A percentile compares a stretch with the other conserved stretches of the same genome.
These are phyloP conservation scores for Elsinoe necatrix DNA, from an alignment of 2,329 filamentous ascomycete species.

Conservation along the genomic window DNA sequence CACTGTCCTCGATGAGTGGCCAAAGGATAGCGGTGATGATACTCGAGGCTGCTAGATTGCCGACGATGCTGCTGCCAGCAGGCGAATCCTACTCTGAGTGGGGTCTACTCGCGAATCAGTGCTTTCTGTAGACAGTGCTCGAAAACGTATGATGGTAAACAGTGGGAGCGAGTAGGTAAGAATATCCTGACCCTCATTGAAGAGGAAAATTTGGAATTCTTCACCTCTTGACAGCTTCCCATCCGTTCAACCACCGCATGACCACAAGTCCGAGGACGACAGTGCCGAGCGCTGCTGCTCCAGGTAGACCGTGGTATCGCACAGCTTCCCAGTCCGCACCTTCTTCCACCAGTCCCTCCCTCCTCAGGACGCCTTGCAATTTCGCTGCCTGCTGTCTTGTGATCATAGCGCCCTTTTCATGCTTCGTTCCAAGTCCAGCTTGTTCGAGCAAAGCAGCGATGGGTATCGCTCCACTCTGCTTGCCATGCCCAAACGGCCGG, in stretches of 20 bases:
- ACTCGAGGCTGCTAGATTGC: not conserved
- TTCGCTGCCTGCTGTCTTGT: slow-evolving; percentile 9
- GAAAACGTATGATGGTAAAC: not conserved
- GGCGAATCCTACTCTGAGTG: not conserved
- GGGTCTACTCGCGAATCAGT: not conserved
- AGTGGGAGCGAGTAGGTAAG: not conserved
- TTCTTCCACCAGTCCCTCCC: slow-evolving; percentile 5
- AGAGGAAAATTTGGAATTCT: not conserved
- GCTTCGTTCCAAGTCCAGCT: not conserved
- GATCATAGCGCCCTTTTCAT: not conserved
- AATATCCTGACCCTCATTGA: not conserved
- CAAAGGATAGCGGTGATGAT: not conserved
- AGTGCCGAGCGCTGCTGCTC: slow-evolving; percentile 32
- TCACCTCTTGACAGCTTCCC: slow-evolving; percentile 40
- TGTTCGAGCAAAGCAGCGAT: slow-evolving; percentile 2
- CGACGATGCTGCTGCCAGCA: not conserved
- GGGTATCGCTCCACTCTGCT: not conserved
- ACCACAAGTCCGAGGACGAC: slow-evolving; percentile 34
- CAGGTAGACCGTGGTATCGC: slow-evolving; percentile 29
- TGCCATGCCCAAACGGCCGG: slow-evolving; percentile 1
- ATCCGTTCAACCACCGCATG: slow-evolving; percentile 32
- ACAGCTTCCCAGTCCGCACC: not conserved
- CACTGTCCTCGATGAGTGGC: not conserved
- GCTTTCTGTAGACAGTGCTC: not conserved
- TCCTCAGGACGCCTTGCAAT: slow-evolving; percentile 4